phyloP scores from a whole-genome alignment of 768 basidiomycete genomes.

The Leccinellum rugosiceps region DNA sequence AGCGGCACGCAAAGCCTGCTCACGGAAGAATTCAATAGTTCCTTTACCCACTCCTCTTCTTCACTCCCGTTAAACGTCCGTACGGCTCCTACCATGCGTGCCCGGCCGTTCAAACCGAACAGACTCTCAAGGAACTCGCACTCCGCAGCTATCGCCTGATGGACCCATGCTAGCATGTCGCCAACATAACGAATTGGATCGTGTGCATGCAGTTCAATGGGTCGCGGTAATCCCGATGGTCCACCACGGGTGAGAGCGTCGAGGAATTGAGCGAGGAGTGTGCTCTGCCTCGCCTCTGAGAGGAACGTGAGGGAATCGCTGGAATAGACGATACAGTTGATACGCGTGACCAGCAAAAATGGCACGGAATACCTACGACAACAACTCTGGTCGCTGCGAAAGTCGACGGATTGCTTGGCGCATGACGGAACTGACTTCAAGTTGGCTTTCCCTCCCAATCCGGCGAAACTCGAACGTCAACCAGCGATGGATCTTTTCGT shows the following conservation, averaged over 20 bases:
- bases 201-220: conserved; percentile 97
- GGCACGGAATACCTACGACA: conserved; percentile 35
- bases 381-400: conserved; percentile 71
- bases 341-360: neutral
- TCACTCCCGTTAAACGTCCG: conserved; percentile 52
- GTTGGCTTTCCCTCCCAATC: conserved; percentile 66
- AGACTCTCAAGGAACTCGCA: conserved; percentile 89
- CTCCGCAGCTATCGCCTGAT: conserved; percentile 93
- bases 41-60: conserved; percentile 76
- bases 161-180: conserved; percentile 98
- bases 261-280: conserved; percentile 79
- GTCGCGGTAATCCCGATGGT: conserved; percentile 78
- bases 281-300: conserved; percentile 77
- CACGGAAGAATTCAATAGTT: conserved; percentile 78
- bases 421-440: conserved; percentile 66
- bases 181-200: conserved; percentile 96
- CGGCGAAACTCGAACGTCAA: conserved; percentile 81
- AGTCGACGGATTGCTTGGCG: conserved; percentile 72
- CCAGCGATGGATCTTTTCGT: conserved; percentile 86
- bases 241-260: conserved; percentile 87
- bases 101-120: conserved; percentile 57
- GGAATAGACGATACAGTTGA: conserved; percentile 3
- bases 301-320: conserved; percentile 77
- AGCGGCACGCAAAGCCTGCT: conserved; percentile 86
- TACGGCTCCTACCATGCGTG: conserved; percentile 73